Percentiles rank a stretch among this genome's conserved stretches.
phyloP scores from a whole-genome alignment of 306 rosid genomes.

The Acacia crassicarpa region DNA sequence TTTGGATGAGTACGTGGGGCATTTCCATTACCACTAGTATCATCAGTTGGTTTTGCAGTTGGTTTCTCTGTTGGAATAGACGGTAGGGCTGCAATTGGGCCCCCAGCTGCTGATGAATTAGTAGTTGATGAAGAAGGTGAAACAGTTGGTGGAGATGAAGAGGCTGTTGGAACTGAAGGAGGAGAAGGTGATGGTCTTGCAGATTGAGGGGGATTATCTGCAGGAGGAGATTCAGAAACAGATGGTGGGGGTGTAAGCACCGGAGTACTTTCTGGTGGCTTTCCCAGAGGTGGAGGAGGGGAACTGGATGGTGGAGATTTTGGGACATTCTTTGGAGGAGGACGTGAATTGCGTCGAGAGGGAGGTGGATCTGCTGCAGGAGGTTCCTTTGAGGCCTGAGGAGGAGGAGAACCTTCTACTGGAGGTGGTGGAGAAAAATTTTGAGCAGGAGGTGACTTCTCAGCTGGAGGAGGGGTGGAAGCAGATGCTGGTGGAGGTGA shows the following conservation, averaged over 20 bases:
- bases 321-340: constrained; percentile 44
- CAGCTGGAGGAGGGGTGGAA: constrained; percentile 48
- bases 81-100: constrained; percentile 39
- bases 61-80: constrained; percentile 65
- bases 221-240: constrained; percentile 41
- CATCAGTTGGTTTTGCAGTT: constrained; percentile 54
- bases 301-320: constrained; percentile 47
- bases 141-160: constrained; percentile 53
- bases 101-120: constrained; percentile 39
- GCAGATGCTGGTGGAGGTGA: constrained; percentile 25
- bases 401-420: constrained; percentile 53
- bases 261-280: constrained; percentile 56
- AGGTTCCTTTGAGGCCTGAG: constrained; percentile 46
- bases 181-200: constrained; percentile 57
- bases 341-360: constrained; percentile 30
- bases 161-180: constrained; percentile 58
- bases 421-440: constrained; percentile 55
- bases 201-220: constrained; percentile 36
- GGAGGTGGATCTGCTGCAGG: constrained; percentile 58
- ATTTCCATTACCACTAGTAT: constrained; percentile 21
- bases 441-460: constrained; percentile 47
- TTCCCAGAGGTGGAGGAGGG: constrained; percentile 48
- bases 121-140: constrained; percentile 45
- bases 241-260: constrained; percentile 53
- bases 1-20: constrained; percentile 36